Evolutionary conservation across 768 basidiomycete genomes (phyloP).

Genomic region (Lactifluus echinatus): DNA sequence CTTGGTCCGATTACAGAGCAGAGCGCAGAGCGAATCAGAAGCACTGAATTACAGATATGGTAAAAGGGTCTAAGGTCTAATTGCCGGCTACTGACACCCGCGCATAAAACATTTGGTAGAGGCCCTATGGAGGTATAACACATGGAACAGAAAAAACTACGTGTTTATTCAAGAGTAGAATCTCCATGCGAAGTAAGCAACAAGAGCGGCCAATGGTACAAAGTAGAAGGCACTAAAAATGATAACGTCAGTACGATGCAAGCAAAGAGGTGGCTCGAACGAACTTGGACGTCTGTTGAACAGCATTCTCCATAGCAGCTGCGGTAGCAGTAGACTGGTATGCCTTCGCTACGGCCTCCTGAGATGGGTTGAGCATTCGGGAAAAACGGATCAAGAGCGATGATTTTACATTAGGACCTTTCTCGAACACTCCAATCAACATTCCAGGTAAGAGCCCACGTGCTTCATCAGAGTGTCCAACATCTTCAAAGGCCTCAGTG

Average conservation of each 20-base stretch:
- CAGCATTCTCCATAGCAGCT: conserved; percentile 15
- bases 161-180: conserved; percentile 26
- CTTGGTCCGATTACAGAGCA: background rate
- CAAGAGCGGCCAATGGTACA: conserved; percentile 35
- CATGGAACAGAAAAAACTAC: background rate
- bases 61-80: conserved; percentile 1
- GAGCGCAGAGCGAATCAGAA: background rate
- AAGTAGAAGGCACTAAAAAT: conserved; percentile 32
- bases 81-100: background rate
- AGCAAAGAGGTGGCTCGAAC: background rate
- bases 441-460: conserved; percentile 88
- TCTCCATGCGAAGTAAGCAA: conserved; percentile 41
- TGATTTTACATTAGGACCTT: conserved; percentile 34
- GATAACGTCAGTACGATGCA: background rate
- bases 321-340: conserved; percentile 9
- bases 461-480: conserved; percentile 98
- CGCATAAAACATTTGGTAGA: background rate
- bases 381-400: background rate
- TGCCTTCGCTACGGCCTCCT: conserved; percentile 13
- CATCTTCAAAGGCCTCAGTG: conserved; percentile 98
- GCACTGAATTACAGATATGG: conserved; percentile 3
- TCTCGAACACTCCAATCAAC: conserved; percentile 72
- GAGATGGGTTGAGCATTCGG: background rate
- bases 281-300: conserved; percentile 21
- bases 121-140: conserved; percentile 1